Evolutionary conservation across 192 early-diverging fungal species (phyloP).

Genomic region (Backusella liffmaniae): DNA sequence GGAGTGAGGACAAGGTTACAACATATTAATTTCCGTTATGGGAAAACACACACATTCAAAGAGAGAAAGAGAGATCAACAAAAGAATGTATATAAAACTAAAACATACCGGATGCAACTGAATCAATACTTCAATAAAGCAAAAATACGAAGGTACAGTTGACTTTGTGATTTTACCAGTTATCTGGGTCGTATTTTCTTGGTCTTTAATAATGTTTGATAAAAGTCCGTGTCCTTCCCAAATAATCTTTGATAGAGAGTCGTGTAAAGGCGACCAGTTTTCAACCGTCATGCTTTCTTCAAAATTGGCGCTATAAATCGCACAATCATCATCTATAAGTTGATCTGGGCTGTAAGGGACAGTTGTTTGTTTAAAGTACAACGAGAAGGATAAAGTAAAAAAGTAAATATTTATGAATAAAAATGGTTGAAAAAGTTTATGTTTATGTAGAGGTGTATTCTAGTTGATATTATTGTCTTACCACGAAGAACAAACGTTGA

Average conservation of each 20-base stretch:
- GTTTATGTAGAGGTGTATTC: background rate
- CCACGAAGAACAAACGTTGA: slow-evolving; percentile 14
- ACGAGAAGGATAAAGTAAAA: background rate
- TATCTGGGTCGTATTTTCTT: background rate
- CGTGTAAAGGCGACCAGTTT: background rate
- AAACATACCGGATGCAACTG: slow-evolving; percentile 30
- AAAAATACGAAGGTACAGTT: background rate
- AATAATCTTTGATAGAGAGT: background rate
- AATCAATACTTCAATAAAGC: slow-evolving; percentile 20
- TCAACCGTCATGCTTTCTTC: slow-evolving; percentile 14
- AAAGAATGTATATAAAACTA: background rate
- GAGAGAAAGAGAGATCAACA: background rate
- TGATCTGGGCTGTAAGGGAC: slow-evolving; percentile 15
- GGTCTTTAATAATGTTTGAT: slow-evolving; percentile 17
- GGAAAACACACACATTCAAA: background rate
- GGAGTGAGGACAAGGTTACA: background rate
- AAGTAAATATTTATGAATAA: too few relatives aligned
- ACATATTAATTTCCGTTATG: background rate
- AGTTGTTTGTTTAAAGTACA: background rate
- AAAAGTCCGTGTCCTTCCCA: slow-evolving; percentile 29
- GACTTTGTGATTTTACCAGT: slow-evolving; percentile 12
- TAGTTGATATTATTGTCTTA: background rate
- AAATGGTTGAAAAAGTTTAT: too few relatives aligned
- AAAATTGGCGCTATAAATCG: slow-evolving; percentile 27
- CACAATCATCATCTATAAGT: slow-evolving; percentile 14